Evolutionary conservation across 2,329 filamentous ascomycete genomes (phyloP).

Genomic region (Clarireedia homoeocarpa): DNA sequence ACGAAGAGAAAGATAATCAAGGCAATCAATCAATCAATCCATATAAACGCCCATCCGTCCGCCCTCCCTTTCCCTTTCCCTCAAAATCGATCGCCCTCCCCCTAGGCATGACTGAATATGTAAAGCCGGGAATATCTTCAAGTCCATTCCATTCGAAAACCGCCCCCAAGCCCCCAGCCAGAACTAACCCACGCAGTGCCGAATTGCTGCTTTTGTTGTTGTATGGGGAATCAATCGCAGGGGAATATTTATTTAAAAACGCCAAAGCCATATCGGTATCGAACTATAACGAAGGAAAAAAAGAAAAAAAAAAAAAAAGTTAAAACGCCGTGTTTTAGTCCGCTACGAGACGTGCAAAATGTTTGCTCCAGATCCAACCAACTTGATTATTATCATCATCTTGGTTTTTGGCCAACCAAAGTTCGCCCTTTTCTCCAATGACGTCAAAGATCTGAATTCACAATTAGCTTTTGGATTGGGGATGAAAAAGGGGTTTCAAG

Average conservation of each 20-base stretch:
- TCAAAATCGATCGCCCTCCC: no score
- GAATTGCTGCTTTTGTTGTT: no score
- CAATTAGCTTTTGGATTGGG: not conserved
- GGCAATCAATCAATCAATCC: not conserved
- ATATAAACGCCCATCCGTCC: not conserved
- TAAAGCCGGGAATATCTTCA: no score
- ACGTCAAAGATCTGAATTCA: constrained; percentile 68
- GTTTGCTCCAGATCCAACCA: constrained; percentile 99
- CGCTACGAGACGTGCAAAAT: constrained; percentile 63
- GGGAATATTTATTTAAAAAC: no score
- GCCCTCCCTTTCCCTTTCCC: not conserved
- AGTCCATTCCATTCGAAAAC: not conserved
- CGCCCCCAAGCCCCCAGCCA: no score
- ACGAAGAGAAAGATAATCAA: no score
- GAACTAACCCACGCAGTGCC: no score
- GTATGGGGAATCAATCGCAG: no score
- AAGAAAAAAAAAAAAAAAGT: not conserved
- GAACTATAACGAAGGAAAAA: not conserved
- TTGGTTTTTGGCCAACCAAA: constrained; percentile 97
- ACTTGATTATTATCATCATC: constrained; percentile 73
- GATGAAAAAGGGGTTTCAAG: not conserved
- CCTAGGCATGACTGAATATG: not conserved
- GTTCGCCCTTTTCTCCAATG: constrained; percentile 91
- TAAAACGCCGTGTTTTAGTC: constrained; percentile 17
- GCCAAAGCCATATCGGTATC: no score